Conservation (phyloP, 768 basidiomycete genomes). For the Agrocybe pediades region DNA sequence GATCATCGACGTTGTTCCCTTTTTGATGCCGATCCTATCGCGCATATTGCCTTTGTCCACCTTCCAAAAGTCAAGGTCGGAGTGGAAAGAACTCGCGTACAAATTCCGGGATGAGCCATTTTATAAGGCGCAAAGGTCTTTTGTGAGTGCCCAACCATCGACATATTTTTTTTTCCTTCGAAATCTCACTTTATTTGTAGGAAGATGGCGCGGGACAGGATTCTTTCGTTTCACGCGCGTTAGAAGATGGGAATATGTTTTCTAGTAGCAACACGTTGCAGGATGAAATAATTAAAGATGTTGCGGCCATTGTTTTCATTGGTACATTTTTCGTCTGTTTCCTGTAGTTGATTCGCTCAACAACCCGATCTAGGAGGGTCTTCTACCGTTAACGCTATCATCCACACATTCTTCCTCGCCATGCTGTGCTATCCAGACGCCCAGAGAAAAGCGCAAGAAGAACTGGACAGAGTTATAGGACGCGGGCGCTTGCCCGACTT, state of each 20-base stretch:
- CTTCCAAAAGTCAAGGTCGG: conserved; percentile 45
- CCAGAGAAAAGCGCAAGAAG: conserved; percentile 38
- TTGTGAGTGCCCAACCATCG: conserved; percentile 10
- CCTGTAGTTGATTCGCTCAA: not conserved
- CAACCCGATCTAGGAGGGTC: conserved; percentile 21
- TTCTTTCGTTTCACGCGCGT: conserved; percentile 17
- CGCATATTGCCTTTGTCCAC: conserved; percentile 50
- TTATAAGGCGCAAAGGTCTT: conserved; percentile 11
- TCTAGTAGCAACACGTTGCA: conserved; percentile 5
- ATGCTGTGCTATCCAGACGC: conserved; percentile 41
- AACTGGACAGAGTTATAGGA: conserved; percentile 40
- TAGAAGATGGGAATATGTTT: conserved; percentile 7
- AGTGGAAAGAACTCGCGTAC: conserved; percentile 37
- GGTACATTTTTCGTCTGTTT: conserved; percentile 9
- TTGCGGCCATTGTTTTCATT: conserved; percentile 34
- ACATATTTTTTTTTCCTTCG: not conserved
- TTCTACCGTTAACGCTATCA: conserved; percentile 21
- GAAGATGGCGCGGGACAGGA: conserved; percentile 10
- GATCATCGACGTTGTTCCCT: conserved; percentile 38
- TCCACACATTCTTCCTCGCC: conserved; percentile 39
- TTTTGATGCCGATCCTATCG: conserved; percentile 37
- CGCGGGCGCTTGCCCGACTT: conserved; percentile 38
- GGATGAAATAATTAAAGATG: conserved; percentile 28
- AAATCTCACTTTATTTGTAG: conserved; percentile 1
- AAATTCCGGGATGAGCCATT: conserved; percentile 39